Evolutionary conservation across 1,284 basidiomycete genomes (phyloP), one percentile per base, ranked within the genome.

Genomic region (Cutaneotrichosporon sp.): DNA sequence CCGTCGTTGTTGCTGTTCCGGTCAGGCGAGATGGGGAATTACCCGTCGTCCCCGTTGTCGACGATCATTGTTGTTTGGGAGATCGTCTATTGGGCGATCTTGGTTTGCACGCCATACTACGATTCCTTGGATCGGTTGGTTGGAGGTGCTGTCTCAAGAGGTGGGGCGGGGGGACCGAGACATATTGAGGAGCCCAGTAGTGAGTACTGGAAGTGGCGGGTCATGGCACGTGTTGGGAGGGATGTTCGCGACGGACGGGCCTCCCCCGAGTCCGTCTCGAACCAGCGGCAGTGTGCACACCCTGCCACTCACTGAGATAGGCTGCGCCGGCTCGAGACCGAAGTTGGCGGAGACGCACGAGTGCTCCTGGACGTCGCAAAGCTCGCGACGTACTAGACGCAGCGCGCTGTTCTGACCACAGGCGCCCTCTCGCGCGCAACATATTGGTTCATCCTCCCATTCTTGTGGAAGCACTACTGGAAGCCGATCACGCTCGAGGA

Each of bases 381-480:
- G 26, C 26, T 26, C 26, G 26, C 26, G 26, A 26, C 26, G 26
- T 26, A 26, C 26, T 26, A 26, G 26, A 26, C 26, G 3, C 26
- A 26, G 26, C 26, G 26, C 26, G 2, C 3, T 3, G 32, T 21
- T 36, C 58, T 60, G 34, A 60, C 50, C 9, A 53, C 60, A 73
- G 74, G 75, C 4, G 71, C 80, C 10, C 76, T 80, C 59, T 73
- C 79, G 1, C 69, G 80, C 32, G 76, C 76, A 0, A 76, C 80
- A 0, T 83, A 81, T 66, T 73, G 70, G 5, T 82, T 79, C 72
- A 73, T 83, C 61, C 66, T 80, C 6, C 73, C 81, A 0, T 72
- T 81, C 52, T 74, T 84, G 21, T 74, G 80, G 65, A 78, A 80
- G 64, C 80, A 83, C 68, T 83, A 81, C 70, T 73, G 71, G 49